Base-by-base conservation (phyloP, 805 yeast genomes). In the Zygotorulaspora sp. region DNA sequence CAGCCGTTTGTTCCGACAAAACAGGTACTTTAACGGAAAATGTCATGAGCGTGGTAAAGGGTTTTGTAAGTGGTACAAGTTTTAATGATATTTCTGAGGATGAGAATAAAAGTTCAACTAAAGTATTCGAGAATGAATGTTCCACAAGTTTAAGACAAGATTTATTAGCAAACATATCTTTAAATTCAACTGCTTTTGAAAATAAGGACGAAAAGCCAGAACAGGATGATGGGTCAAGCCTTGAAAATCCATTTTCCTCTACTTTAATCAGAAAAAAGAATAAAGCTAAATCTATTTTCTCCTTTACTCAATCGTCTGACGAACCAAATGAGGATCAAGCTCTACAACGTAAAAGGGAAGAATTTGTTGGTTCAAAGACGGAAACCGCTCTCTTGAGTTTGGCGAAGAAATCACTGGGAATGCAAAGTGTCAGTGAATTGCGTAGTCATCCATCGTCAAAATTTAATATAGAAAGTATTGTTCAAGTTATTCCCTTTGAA, bases 21-120 rank as follows among this genome's bases (percentile, higher is more conserved):
- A 92, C 98, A 1, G 98, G 98, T 43, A 92, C 99, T 9, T 71
- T 92, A 40, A 92, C 99, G 1, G 95, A 88, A 60, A 92, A 92
- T 61, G 73, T 71, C 53, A 92, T 92, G 99, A 76, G 87, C 25
- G 88, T 92, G 5, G 96, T 88, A 8, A 75, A 72, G 39, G 95
- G 92, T 3, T 65, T 75, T 17, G 55, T 88, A 21, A 94, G 92
- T 7, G 61, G 63, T 28, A 40, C 62, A n/a, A 68, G 67, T 30
- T 79, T 82, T 49, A 77, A 78, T 48, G 80, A 76, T 45, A 62
- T 71, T 24, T 45, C 47, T n/a, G 38, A 55, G 20, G 40, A 46
- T 6, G 35, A 40, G 6, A 42, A 35, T 4, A 41, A 43, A 14
- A 15, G 35, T 18, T 33, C 45, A 14, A 26, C 22, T 23, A 23